Evolutionary conservation across 257 asterid genomes (phyloP).

Genomic region (Salvia miltiorrhiza): DNA sequence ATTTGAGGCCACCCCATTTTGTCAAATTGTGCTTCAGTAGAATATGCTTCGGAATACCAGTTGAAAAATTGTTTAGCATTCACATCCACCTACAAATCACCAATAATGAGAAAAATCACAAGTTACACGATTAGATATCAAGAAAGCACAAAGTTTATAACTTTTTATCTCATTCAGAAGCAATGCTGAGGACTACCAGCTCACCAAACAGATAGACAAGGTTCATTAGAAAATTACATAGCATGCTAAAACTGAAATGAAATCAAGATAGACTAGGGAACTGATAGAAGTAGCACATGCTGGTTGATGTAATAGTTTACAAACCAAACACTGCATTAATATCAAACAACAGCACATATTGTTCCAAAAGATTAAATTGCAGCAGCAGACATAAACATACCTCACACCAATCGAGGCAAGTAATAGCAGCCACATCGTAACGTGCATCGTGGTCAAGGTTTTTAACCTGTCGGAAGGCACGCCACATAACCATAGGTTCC

Average conservation of each 20-base stretch:
- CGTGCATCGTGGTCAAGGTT: slow-evolving; percentile 31
- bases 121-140: slow-evolving; percentile 1
- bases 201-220: not conserved
- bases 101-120: not conserved
- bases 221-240: not conserved
- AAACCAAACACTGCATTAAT: not conserved
- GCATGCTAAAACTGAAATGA: not conserved
- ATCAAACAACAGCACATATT: not conserved
- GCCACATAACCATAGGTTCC: slow-evolving; percentile 94
- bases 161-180: not conserved
- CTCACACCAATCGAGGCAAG: slow-evolving; percentile 78
- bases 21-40: slow-evolving; percentile 24
- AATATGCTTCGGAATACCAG: slow-evolving; percentile 31
- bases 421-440: slow-evolving; percentile 45
- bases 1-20: slow-evolving; percentile 34
- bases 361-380: not conserved
- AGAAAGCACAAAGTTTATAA: not conserved
- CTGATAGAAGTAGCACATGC: not conserved
- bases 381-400: slow-evolving; percentile 28
- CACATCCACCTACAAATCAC: slow-evolving; percentile 23
- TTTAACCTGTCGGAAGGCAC: slow-evolving; percentile 56
- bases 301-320: not conserved
- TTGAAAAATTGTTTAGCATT: slow-evolving; percentile 32
- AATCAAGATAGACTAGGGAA: not conserved
- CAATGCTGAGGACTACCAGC: not conserved